Conservation (phyloP, 23 red algal species). For the Gracilaria gracilis region DNA sequence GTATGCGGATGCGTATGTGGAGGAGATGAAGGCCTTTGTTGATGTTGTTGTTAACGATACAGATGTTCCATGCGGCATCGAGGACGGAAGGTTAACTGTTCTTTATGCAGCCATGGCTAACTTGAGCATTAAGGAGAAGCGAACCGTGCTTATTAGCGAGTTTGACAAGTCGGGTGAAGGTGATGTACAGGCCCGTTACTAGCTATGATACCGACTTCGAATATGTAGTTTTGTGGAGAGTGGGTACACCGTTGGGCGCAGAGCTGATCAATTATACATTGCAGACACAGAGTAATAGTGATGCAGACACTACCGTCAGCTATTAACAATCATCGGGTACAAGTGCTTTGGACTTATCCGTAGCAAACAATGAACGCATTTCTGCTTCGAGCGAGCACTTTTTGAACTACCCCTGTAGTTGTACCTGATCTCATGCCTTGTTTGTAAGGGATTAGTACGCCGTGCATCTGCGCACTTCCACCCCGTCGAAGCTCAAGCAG, state of each 20-base stretch:
- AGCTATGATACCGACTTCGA: neutral
- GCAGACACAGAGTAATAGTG: neutral
- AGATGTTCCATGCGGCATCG: slow-evolving; percentile 66
- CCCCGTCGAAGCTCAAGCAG: no score
- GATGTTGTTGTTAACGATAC: slow-evolving; percentile 74
- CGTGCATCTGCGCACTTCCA: neutral
- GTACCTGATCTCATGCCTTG: neutral
- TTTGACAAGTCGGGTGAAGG: slow-evolving; percentile 38
- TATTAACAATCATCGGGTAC: neutral
- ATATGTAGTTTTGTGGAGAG: neutral
- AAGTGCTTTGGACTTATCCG: neutral
- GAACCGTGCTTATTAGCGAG: slow-evolving; percentile 79
- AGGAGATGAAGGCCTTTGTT: slow-evolving; percentile 93
- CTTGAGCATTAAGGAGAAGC: slow-evolving; percentile 89
- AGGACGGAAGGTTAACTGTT: slow-evolving; percentile 89
- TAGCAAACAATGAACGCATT: neutral
- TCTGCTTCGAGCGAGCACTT: neutral
- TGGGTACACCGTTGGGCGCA: neutral
- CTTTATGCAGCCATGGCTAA: slow-evolving; percentile 85
- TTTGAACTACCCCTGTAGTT: neutral
- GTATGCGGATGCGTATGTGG: slow-evolving; percentile 90
- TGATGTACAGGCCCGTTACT: slow-evolving; percentile 15
- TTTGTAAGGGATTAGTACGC: neutral
- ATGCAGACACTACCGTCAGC: neutral
- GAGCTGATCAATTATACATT: neutral